These are phyloP conservation scores for Apophysomyces ossiformis DNA, from an alignment of 371 early-diverging fungal genomes.

Conservation along the genomic window DNA sequence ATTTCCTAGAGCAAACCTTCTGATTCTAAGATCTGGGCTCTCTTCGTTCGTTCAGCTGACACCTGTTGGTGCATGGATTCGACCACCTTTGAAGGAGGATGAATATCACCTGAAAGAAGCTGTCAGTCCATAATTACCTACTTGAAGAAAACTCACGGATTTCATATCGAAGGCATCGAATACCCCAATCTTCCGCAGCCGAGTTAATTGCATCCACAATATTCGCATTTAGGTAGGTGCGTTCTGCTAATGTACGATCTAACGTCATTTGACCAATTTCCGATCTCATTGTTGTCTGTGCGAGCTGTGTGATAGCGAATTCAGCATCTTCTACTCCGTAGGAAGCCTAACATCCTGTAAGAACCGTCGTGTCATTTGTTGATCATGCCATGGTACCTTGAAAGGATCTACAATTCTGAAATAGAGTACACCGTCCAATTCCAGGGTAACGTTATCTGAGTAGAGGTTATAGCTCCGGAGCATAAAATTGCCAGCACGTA, in stretches of 20 bases:
- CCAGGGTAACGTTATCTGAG: constrained; percentile 93
- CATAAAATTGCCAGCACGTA: not conserved
- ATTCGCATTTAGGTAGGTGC: constrained; percentile 88
- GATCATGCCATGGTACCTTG: constrained; percentile 60
- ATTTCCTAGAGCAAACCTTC: constrained; percentile 68
- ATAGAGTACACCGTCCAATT: constrained; percentile 96
- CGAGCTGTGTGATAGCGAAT: constrained; percentile 94
- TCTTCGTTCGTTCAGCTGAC: constrained; percentile 94
- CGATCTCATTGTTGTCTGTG: constrained; percentile 98
- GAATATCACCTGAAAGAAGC: constrained; percentile 80
- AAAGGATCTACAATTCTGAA: constrained; percentile 93
- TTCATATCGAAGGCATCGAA: constrained; percentile 92
- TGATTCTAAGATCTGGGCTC: constrained; percentile 96
- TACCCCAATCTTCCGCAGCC: constrained; percentile 96
- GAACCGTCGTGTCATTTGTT: not conserved
- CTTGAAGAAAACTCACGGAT: constrained; percentile 58
- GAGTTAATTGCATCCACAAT: constrained; percentile 96
- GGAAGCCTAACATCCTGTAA: constrained; percentile 66
- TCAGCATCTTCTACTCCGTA: constrained; percentile 97
- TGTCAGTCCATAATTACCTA: not conserved
- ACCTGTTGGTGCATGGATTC: constrained; percentile 98
- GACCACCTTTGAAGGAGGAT: constrained; percentile 95
- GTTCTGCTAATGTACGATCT: constrained; percentile 94
- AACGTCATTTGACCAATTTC: constrained; percentile 98
- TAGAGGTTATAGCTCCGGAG: not conserved